Conservation (phyloP, 2,329 filamentous ascomycete species). For the Neonectria coccinea region DNA sequence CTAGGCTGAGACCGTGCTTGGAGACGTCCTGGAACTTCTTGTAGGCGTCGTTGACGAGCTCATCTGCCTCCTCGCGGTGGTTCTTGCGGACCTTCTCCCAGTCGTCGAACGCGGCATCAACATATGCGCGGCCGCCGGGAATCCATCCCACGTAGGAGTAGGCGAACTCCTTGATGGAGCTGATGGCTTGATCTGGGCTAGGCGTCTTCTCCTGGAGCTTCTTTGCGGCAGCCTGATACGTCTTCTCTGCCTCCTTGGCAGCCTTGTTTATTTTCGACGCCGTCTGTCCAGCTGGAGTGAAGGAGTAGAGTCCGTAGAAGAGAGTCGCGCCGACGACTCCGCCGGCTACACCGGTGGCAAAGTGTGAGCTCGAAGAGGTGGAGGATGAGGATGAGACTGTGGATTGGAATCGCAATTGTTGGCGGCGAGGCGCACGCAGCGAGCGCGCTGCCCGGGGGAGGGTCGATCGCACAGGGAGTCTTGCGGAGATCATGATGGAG, state of each 20-base stretch:
- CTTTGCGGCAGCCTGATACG: slow-evolving; percentile 70
- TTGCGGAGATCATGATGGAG: slow-evolving; percentile 47
- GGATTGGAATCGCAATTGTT: slow-evolving; percentile 57
- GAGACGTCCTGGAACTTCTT: slow-evolving; percentile 72
- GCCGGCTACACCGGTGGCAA: slow-evolving; percentile 57
- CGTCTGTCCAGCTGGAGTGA: slow-evolving; percentile 58
- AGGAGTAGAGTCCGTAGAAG: slow-evolving; percentile 58
- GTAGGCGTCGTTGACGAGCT: slow-evolving; percentile 76
- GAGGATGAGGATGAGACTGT: slow-evolving; percentile 50
- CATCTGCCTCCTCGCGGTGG: slow-evolving; percentile 76
- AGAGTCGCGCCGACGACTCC: slow-evolving; percentile 57
- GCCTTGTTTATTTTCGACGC: slow-evolving; percentile 59
- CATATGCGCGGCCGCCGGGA: slow-evolving; percentile 75
- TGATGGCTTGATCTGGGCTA: slow-evolving; percentile 73
- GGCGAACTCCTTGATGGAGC: slow-evolving; percentile 73
- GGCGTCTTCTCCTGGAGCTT: slow-evolving; percentile 73
- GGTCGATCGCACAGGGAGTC: slow-evolving; percentile 45
- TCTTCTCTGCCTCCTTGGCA: slow-evolving; percentile 66
- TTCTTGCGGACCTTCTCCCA: slow-evolving; percentile 75
- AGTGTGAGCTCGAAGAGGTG: slow-evolving; percentile 49
- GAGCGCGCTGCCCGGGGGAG: slow-evolving; percentile 46
- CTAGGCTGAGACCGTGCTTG: slow-evolving; percentile 69
- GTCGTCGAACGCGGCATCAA: slow-evolving; percentile 77
- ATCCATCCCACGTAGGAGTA: slow-evolving; percentile 78
- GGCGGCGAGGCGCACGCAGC: slow-evolving; percentile 41